A percentile compares a stretch with the other conserved stretches of the same genome.
Evolutionary conservation across 176 grass and related monocot genomes (phyloP).

Genomic region (Microstegium vimineum): DNA sequence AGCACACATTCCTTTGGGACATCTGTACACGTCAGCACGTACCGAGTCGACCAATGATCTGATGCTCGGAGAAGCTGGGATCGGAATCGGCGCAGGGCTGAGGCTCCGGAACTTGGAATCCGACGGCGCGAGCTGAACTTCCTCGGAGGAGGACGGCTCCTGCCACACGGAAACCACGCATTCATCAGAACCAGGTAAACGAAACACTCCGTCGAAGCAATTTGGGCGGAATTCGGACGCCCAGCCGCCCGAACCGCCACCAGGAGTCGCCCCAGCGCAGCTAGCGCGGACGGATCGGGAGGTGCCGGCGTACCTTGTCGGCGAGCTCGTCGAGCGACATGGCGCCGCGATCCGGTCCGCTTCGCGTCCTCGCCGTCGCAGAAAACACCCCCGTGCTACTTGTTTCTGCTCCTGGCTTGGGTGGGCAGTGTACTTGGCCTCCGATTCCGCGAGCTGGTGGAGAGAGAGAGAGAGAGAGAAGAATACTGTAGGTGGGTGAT

Average conservation of each 20-base stretch:
- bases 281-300: neutral
- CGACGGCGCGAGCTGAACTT: neutral
- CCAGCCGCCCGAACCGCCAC: neutral
- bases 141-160: constrained; percentile 3
- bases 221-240: neutral
- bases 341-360: constrained; percentile 33
- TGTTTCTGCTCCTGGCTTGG: neutral
- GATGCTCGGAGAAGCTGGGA: constrained; percentile 32
- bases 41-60: constrained; percentile 38
- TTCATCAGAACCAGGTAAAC: constrained; percentile 12
- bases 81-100: constrained; percentile 36
- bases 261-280: neutral
- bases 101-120: constrained; percentile 37
- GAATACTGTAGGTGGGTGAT: constrained; percentile 35
- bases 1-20: neutral
- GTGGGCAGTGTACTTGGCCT: constrained; percentile 2
- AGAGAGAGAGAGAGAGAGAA: neutral
- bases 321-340: constrained; percentile 49
- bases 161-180: constrained; percentile 7
- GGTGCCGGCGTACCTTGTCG: constrained; percentile 21
- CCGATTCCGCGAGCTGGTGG: neutral
- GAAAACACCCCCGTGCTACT: neutral
- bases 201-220: neutral
- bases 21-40: neutral
- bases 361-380: neutral